Percentiles rank a stretch among this genome's conserved stretches.
Conservation (phyloP, 1,284 basidiomycete genomes). For the Chalciporus sp. region DNA sequence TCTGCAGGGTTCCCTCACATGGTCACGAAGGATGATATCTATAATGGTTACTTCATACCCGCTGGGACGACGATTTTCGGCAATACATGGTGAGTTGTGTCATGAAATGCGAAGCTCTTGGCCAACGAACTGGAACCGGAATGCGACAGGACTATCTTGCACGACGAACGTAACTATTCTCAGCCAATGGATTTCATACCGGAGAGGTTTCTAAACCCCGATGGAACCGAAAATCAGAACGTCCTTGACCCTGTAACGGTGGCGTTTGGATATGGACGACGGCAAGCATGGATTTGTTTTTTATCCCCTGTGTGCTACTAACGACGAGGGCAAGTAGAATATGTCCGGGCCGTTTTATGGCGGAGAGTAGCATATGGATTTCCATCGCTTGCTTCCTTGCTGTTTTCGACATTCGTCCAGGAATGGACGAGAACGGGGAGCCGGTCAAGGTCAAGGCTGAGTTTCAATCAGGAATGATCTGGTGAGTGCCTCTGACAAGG, state of each 20-base stretch:
- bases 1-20: slow-evolving; percentile 45
- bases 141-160: slow-evolving; percentile 46
- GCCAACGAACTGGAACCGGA: slow-evolving; percentile 7
- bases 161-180: slow-evolving; percentile 44
- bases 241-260: slow-evolving; percentile 41
- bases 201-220: slow-evolving; percentile 42
- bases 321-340: slow-evolving; percentile 30
- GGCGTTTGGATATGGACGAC: slow-evolving; percentile 53
- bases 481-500: slow-evolving; percentile 29
- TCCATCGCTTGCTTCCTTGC: slow-evolving; percentile 52
- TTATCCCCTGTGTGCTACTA: slow-evolving; percentile 1
- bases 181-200: slow-evolving; percentile 48
- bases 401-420: slow-evolving; percentile 43
- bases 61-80: slow-evolving; percentile 42
- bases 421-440: slow-evolving; percentile 38
- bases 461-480: slow-evolving; percentile 50
- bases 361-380: slow-evolving; percentile 51
- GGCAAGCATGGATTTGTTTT: slow-evolving; percentile 24
- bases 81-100: slow-evolving; percentile 39
- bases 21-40: slow-evolving; percentile 42
- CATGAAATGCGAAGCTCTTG: neutral
- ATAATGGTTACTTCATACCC: slow-evolving; percentile 43
- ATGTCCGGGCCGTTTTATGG: slow-evolving; percentile 53
- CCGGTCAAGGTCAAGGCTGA: slow-evolving; percentile 35
- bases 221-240: slow-evolving; percentile 36